phyloP scores from a whole-genome alignment of 768 basidiomycete species.

The Xerocomellus dryophilus region DNA sequence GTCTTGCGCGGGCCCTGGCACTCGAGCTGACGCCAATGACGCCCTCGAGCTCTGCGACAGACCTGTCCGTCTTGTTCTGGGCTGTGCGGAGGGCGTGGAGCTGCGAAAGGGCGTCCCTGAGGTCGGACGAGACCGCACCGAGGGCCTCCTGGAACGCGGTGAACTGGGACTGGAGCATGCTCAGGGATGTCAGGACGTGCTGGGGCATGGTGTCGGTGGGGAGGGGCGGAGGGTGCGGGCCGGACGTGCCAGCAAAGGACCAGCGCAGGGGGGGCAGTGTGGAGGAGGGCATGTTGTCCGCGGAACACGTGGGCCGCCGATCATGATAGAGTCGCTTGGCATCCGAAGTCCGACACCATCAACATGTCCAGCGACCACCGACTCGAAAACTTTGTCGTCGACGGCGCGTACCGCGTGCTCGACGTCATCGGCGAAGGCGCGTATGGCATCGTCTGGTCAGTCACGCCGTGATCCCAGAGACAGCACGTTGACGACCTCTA shows the following conservation, averaged over 20 bases:
- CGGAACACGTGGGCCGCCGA: no score
- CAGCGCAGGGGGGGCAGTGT: no score
- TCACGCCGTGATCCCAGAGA: no score
- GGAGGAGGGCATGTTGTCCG: no score
- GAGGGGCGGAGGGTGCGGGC: no score
- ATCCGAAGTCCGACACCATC: constrained; percentile 24
- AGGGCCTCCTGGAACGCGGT: constrained; percentile 10
- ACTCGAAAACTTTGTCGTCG: constrained; percentile 48
- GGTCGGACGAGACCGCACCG: constrained; percentile 4
- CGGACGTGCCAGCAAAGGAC: no score
- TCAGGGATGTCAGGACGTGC: not conserved
- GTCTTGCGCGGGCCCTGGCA: not conserved
- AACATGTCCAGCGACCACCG: constrained; percentile 28
- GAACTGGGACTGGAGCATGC: constrained; percentile 17
- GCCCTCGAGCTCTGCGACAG: constrained; percentile 12
- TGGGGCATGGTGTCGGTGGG: not conserved
- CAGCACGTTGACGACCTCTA: constrained; percentile 20
- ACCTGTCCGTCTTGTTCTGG: constrained; percentile 9
- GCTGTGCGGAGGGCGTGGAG: constrained; percentile 14
- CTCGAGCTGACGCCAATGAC: constrained; percentile 15
- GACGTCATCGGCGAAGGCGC: constrained; percentile 94
- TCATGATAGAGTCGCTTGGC: no score
- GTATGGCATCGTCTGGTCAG: constrained; percentile 81
- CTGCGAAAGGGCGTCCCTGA: constrained; percentile 16
- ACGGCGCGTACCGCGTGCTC: constrained; percentile 62